Conservation (phyloP, 495 filamentous ascomycete species). For the Penicillium bovifimosum region DNA sequence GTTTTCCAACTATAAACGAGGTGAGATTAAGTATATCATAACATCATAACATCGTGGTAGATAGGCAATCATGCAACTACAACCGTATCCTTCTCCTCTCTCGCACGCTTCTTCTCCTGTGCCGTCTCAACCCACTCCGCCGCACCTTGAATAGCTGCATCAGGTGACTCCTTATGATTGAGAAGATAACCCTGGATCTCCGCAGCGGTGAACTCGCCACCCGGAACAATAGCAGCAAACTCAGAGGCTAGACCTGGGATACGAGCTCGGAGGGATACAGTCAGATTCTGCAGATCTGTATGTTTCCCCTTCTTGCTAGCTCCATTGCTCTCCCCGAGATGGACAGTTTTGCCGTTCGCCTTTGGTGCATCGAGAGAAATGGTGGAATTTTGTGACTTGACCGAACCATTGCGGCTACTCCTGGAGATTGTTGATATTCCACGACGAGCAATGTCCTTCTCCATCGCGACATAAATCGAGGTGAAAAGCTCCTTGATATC, state of each 20-base stretch:
- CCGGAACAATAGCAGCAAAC: slow-evolving; percentile 60
- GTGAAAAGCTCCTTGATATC: slow-evolving; percentile 66
- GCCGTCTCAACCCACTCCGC: slow-evolving; percentile 53
- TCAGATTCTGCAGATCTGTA: not conserved
- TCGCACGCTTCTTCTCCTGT: slow-evolving; percentile 45
- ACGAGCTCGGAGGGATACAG: slow-evolving; percentile 15
- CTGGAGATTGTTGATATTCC: not conserved
- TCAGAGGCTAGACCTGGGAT: slow-evolving; percentile 41
- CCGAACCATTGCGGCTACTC: not conserved
- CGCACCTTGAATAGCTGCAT: slow-evolving; percentile 51
- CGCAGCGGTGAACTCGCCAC: slow-evolving; percentile 61
- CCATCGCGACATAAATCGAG: slow-evolving; percentile 56
- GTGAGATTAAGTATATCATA: not conserved
- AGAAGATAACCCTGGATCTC: slow-evolving; percentile 75
- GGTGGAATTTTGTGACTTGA: not conserved
- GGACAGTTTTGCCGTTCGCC: not conserved
- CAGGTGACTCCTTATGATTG: slow-evolving; percentile 59
- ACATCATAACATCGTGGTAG: not conserved
- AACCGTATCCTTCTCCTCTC: slow-evolving; percentile 7
- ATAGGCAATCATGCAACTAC: not conserved
- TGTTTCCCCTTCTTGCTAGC: not conserved
- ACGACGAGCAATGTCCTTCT: slow-evolving; percentile 19
- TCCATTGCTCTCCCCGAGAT: not conserved
- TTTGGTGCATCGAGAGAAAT: not conserved
- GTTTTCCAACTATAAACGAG: slow-evolving; percentile 1